Percentiles rank a stretch among this genome's conserved stretches.
Evolutionary conservation across 495 filamentous ascomycete genomes (phyloP).

Genomic region (Elasticomyces elasticus): DNA sequence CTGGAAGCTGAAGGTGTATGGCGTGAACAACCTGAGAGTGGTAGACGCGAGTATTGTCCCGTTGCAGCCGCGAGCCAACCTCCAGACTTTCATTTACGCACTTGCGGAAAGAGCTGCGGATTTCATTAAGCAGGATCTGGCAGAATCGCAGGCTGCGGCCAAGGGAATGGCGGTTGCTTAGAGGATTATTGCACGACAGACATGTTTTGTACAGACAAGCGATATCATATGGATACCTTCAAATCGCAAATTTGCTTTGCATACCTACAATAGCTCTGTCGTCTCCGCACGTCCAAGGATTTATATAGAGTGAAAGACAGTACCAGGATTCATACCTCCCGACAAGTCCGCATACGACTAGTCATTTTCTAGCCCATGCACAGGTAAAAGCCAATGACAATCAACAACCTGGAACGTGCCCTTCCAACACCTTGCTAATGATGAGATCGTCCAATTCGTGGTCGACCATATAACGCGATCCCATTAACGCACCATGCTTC

Average conservation of each 20-base stretch:
- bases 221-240: no score
- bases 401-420: background rate
- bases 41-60: slow-evolving; percentile 27
- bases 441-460: background rate
- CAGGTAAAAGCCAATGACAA: no score
- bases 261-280: no score
- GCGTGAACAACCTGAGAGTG: slow-evolving; percentile 22
- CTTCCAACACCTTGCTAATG: background rate
- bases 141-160: background rate
- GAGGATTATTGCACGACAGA: background rate
- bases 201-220: no score
- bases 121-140: slow-evolving; percentile 9
- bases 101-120: slow-evolving; percentile 27
- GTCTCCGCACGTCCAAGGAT: no score
- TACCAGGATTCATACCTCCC: no score
- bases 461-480: background rate
- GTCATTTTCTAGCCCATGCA: no score
- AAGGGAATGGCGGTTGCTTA: background rate
- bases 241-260: no score
- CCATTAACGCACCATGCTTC: no score
- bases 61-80: slow-evolving; percentile 1
- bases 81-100: slow-evolving; percentile 13
- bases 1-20: slow-evolving; percentile 30
- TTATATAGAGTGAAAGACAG: no score
- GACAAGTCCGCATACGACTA: no score